Evolutionary conservation across 2,329 filamentous ascomycete genomes (phyloP), one percentile per base, ranked within the genome.

Genomic region (Claviceps lovelessii): DNA sequence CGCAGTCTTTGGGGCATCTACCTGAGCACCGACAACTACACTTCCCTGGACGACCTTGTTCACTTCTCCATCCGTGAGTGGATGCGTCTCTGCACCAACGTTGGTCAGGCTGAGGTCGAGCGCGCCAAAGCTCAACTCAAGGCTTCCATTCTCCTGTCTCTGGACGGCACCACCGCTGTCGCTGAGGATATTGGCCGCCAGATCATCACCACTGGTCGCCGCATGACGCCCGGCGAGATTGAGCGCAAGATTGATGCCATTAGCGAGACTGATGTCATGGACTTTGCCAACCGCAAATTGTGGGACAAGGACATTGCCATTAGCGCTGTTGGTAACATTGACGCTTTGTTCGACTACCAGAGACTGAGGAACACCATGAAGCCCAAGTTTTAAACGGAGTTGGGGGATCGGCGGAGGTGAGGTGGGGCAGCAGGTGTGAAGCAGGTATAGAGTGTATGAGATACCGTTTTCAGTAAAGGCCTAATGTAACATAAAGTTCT

Each of bases 51-150:
- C 68, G 93, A 98, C 72, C 85, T 98, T 53, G 86, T 96, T 64
- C 93, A 98, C 83, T 98, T 98, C 76, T 85, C 93, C 59, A 89
- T 97, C 71, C 88, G 91, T 64, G 93, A 98, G 80, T 98, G 93
- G 93, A 89, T 91, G 65, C 88, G 93, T 64, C 84, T 98, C 60
- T 93, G 88, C 66, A 85, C 84, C 78, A 87, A 84, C 73, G 93
- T 98, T 65, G 84, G 80, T 67, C 81, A 89, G 68, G 84, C 90
- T 61, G 93, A 98, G 77, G 87, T 90, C 58, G 93, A 98, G 83
- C 91, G 93, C 64, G 93, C 93, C 73, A 98, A 98, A 83, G 88
- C 93, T 61, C 93, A 98, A 78, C 85, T 98, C 66, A 98, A 98
- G 83, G 93, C 93, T 59, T 95, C 90, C 54, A 90, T 98, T 67